Evolutionary conservation across 192 early-diverging fungal genomes (phyloP).

Genomic region (Lunasporangiospora selenospora): DNA sequence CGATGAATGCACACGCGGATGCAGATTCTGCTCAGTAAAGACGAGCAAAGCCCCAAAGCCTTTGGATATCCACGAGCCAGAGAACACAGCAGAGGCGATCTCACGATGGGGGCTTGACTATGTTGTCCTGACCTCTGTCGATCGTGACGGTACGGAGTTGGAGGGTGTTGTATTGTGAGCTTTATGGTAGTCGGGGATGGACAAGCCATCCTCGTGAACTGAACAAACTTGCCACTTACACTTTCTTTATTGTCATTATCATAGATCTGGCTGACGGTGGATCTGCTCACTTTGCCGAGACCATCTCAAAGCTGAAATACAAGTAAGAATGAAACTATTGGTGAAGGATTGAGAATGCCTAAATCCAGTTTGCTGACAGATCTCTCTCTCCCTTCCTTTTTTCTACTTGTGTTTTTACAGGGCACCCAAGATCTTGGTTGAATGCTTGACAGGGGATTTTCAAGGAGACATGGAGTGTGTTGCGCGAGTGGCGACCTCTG

Average conservation of each 20-base stretch:
- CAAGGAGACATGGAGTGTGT: conserved; percentile 79
- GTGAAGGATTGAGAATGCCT: no score
- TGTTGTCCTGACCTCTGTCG: conserved; percentile 96
- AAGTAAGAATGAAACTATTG: conserved; percentile 60
- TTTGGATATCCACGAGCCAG: conserved; percentile 89
- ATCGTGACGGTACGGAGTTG: conserved; percentile 79
- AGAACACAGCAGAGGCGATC: conserved; percentile 92
- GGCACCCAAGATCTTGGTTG: conserved; percentile 92
- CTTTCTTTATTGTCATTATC: conserved; percentile 3
- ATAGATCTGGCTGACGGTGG: conserved; percentile 91
- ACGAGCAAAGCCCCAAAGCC: conserved; percentile 86
- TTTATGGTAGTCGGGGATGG: no score
- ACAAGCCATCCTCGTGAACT: no score
- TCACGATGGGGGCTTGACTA: conserved; percentile 96
- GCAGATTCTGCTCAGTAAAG: conserved; percentile 98
- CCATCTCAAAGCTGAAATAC: conserved; percentile 86
- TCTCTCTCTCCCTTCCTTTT: conserved; percentile 3
- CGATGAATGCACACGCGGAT: conserved; percentile 97
- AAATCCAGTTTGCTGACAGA: no score
- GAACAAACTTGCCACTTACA: no score
- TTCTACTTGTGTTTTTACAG: conserved; percentile 35
- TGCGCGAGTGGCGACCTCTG: conserved; percentile 84
- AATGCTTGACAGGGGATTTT: conserved; percentile 97
- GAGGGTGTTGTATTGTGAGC: no score
- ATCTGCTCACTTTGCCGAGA: conserved; percentile 91